Base-by-base conservation (phyloP, 768 basidiomycete genomes). In the Kwoniella shandongensis region DNA sequence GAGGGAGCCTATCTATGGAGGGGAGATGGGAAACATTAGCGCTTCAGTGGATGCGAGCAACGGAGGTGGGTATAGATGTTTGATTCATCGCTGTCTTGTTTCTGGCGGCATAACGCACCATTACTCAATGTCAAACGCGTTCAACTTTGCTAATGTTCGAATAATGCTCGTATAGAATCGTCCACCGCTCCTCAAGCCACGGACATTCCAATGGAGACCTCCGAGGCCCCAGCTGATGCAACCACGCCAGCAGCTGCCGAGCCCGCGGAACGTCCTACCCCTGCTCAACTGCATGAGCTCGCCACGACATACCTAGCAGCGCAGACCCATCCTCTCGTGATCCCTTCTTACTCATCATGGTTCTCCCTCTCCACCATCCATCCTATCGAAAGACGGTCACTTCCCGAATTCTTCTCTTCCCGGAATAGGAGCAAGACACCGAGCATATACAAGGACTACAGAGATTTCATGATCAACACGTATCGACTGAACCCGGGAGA, bases 391-490 rank as follows among this genome's bases (percentile, higher is more conserved):
- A 84, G 86, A 44, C 85, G 90, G 63, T 88, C 91, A 0, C 81
- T 99, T 26, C 96, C 96, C 30, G 96, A 99, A 78, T 99, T 98
- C 82, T 99, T 99, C 84, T 92, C 91, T 75, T 89, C 88, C 42
- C 83, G 91, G 51, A 97, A 98, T 76, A 80, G 93, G 54, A 88
- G 86, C 61, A 99, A 99, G 79, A 96, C 94, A 1, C 94, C 96
- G 0, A 82, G 89, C 18, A 91, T 97, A 61, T 99, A 98, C 81
- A 98, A 98, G 77, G 94, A 99, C 76, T 99, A 99, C 72, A 86
- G 96, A 59, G 94, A 99, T 81, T 99, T 99, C 67, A 99, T 99
- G 94, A 85, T 99, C 76, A 97, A 99, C 79, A 92, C 96, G 1
- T 98, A 97, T 78, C 83, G 96, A 48, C 81, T 99, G 36, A 83